phyloP scores from a whole-genome alignment of 768 basidiomycete species.

The Trametes coccinea region DNA sequence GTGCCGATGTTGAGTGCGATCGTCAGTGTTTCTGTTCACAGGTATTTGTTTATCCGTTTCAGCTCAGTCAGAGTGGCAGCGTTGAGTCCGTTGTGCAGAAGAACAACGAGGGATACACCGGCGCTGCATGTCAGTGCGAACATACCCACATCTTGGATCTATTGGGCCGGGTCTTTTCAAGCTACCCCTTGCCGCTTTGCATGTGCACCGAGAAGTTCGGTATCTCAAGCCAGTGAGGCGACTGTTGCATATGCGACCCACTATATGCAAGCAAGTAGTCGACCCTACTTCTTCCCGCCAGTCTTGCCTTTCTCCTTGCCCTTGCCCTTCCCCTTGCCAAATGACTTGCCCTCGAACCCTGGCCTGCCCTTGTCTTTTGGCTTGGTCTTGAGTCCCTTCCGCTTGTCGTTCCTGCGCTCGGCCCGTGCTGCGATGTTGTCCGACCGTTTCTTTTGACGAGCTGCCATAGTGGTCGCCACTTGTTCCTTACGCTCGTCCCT shows the following conservation, averaged over 20 bases:
- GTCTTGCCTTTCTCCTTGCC: conserved; percentile 23
- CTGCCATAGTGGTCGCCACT: conserved; percentile 69
- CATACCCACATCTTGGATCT: too few species aligned
- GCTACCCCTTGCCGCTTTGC: too few species aligned
- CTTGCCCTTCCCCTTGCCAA: conserved; percentile 51
- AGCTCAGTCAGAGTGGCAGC: too few species aligned
- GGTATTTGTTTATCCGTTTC: too few species aligned
- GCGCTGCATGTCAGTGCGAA: too few species aligned
- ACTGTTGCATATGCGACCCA: neutral
- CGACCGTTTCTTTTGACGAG: conserved; percentile 84
- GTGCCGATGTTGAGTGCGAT: too few species aligned
- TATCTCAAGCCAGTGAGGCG: too few species aligned
- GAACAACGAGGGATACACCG: too few species aligned
- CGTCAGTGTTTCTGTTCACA: too few species aligned
- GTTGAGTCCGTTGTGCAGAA: too few species aligned
- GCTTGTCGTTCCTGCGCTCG: conserved; percentile 68
- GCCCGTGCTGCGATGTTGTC: conserved; percentile 89
- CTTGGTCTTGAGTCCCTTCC: conserved; percentile 53
- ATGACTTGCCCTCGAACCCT: conserved; percentile 85
- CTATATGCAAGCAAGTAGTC: neutral
- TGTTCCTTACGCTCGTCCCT: conserved; percentile 91
- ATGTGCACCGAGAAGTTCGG: too few species aligned
- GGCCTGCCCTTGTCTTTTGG: conserved; percentile 66
- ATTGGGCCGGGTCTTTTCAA: too few species aligned
- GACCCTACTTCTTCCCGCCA: conserved; percentile 5